Evolutionary conservation across 441 rosid genomes (phyloP), one percentile per base, ranked within the genome.

Genomic region (Brassica hybrid): DNA sequence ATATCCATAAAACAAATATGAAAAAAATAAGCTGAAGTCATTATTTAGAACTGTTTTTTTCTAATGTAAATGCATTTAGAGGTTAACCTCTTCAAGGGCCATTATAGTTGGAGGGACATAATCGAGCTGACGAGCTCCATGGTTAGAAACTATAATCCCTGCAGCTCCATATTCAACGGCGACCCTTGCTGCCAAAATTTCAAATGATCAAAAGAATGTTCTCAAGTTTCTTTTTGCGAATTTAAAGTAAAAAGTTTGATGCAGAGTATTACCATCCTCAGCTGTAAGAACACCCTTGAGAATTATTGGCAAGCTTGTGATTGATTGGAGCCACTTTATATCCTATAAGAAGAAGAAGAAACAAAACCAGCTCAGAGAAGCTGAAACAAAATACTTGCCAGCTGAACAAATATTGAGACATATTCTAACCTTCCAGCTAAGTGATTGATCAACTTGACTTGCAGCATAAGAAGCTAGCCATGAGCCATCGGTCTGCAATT

Each of bases 111-210:
- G 89, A 65, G 99, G 99, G 36, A 87, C 93, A 23, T 88, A 93
- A 79, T 96, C 99, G 6, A 96, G 97, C 75, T 96, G 99, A 59
- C 97, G 97, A 27, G 97, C 99, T 74, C 99, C 99, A 1, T 96
- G 99, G 73, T 96, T 96, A 72, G 98, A 96, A 27, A 96, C 99
- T 36, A 96, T 89, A 59, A 93, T 93, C 69, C 98, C 98, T 1
- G 95, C 92, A 75, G 86, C 95, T 78, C 99, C 98, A 30, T 63
- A 69, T 72, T 96, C 88, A 67, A 96, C 19, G 8, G 97, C 91
- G 66, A 90, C 17, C 80, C 83, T 88, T 69, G 99, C 98, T 96
- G 90, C 60, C 10, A 67, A 19, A 34, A 0, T 19, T 65, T 32
- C 13, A 0, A 72, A 36, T 12, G 58, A 48, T 65, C 38, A 78